These are phyloP conservation scores for Trichocladium uniseriatum DNA, from an alignment of 495 filamentous ascomycete genomes.

Conservation along the genomic window DNA sequence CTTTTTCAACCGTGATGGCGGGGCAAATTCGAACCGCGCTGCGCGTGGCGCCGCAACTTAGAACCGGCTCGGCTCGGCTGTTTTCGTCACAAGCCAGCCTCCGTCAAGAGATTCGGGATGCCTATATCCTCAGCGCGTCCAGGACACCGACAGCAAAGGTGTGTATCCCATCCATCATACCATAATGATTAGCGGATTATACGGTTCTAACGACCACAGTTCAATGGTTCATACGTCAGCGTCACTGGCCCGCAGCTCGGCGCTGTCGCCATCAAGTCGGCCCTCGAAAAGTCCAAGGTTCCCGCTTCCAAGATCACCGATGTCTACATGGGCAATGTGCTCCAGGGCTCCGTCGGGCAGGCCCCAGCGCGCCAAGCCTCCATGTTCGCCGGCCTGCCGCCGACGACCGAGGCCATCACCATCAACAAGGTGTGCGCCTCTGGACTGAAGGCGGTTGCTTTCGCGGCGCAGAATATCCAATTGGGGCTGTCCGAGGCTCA, in stretches of 20 bases:
- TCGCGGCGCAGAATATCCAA: constrained; percentile 91
- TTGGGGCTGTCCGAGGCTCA: constrained; percentile 78
- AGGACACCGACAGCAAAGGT: constrained; percentile 87
- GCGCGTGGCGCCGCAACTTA: constrained; percentile 14
- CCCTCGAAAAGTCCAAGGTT: constrained; percentile 70
- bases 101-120: constrained; percentile 69
- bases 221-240: constrained; percentile 79
- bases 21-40: constrained; percentile 13
- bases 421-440: constrained; percentile 98
- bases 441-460: constrained; percentile 79
- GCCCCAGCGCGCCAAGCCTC: constrained; percentile 84
- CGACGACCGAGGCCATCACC: constrained; percentile 71
- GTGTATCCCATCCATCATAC: constrained; percentile 3
- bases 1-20: constrained; percentile 7
- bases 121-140: constrained; percentile 81
- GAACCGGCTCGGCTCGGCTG: constrained; percentile 40
- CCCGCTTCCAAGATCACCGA: constrained; percentile 69
- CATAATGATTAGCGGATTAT: not conserved
- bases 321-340: constrained; percentile 97
- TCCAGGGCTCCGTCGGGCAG: constrained; percentile 75
- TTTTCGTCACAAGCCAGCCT: constrained; percentile 55
- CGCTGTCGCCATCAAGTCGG: constrained; percentile 80
- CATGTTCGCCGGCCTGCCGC: constrained; percentile 76
- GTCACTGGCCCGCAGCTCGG: constrained; percentile 80
- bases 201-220: constrained; percentile 44